Evolutionary conservation across 257 asterid genomes (phyloP).

Genomic region (Solanum peruvianum): DNA sequence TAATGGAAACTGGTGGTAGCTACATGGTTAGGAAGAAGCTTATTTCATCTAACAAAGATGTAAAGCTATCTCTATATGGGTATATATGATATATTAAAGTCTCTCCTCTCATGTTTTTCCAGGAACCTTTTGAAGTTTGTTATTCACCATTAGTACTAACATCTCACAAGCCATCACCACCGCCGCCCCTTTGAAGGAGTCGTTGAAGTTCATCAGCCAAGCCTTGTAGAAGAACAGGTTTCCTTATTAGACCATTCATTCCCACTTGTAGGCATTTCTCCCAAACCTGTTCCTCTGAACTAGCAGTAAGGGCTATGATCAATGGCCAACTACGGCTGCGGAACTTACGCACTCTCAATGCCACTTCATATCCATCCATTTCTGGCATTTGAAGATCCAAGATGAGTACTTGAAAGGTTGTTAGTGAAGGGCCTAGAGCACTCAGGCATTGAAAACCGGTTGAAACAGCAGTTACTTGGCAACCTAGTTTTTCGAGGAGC

Average conservation of each 20-base stretch:
- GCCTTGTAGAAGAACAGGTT: constrained; percentile 30
- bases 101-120: background rate
- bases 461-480: constrained; percentile 32
- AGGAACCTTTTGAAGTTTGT: background rate
- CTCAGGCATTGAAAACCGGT: constrained; percentile 30
- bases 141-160: background rate
- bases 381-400: constrained; percentile 45
- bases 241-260: constrained; percentile 32
- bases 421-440: constrained; percentile 22
- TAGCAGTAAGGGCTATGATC: constrained; percentile 32
- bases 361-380: constrained; percentile 41
- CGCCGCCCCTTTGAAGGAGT: constrained; percentile 18
- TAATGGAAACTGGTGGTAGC: background rate
- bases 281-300: constrained; percentile 23
- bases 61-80: background rate
- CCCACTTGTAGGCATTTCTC: constrained; percentile 30
- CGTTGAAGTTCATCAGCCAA: constrained; percentile 26
- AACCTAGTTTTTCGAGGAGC: constrained; percentile 32
- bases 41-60: background rate
- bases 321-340: constrained; percentile 32
- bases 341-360: constrained; percentile 27
- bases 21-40: background rate
- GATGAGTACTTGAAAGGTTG: constrained; percentile 17
- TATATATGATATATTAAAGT: background rate
- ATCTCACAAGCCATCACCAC: constrained; percentile 9